phyloP scores from a whole-genome alignment of 371 early-diverging fungal genomes.

The Capillidium rhysosporum region DNA sequence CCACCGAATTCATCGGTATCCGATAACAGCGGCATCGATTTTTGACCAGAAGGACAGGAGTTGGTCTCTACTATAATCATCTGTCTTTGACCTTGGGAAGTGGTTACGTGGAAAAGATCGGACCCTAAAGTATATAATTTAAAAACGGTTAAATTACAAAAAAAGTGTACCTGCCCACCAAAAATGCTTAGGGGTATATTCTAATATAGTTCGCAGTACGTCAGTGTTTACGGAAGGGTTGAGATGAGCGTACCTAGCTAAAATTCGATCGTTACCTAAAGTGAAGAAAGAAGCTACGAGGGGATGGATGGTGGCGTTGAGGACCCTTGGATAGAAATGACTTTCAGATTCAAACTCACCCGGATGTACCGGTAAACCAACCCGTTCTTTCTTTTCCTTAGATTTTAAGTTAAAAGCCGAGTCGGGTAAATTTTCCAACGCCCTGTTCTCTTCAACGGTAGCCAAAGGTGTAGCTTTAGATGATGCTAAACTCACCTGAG shows the following conservation, averaged over 20 bases:
- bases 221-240: slow-evolving; percentile 63
- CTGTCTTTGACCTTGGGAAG: slow-evolving; percentile 64
- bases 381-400: not conserved
- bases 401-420: not conserved
- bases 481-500: not conserved
- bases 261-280: slow-evolving; percentile 75
- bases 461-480: not conserved
- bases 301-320: slow-evolving; percentile 77
- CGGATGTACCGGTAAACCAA: slow-evolving; percentile 19
- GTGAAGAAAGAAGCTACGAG: slow-evolving; percentile 70
- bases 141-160: not conserved
- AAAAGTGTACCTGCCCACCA: slow-evolving; percentile 63
- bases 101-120: slow-evolving; percentile 83
- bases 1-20: slow-evolving; percentile 63
- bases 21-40: slow-evolving; percentile 78
- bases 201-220: slow-evolving; percentile 34
- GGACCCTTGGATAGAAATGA: slow-evolving; percentile 81
- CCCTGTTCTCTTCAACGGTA: not conserved
- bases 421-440: not conserved
- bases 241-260: slow-evolving; percentile 73
- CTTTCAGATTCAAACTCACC: slow-evolving; percentile 74
- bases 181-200: slow-evolving; percentile 62
- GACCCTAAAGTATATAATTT: slow-evolving; percentile 26
- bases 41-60: slow-evolving; percentile 88
- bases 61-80: slow-evolving; percentile 95